Percentiles rank a stretch among this genome's conserved stretches.
Conservation (phyloP, 2,329 filamentous ascomycete genomes). For the Sporothrix humicola region DNA sequence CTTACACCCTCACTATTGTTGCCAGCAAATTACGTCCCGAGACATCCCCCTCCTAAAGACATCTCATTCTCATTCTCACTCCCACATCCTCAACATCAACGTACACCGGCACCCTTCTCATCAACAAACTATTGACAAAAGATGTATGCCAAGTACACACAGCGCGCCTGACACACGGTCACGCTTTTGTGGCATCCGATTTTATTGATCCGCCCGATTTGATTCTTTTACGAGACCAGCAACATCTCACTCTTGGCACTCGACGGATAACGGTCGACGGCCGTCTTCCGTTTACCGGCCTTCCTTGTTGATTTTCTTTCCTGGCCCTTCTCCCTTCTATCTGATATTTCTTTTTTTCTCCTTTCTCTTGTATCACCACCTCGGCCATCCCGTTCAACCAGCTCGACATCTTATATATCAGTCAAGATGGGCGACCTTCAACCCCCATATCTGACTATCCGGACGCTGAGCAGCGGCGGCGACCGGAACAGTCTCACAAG, state of each 20-base stretch:
- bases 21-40: not conserved
- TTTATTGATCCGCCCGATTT: not conserved
- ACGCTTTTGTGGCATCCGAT: slow-evolving; percentile 4
- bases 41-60: not conserved
- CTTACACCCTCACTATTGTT: not conserved
- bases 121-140: slow-evolving; percentile 12
- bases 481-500: slow-evolving; percentile 55
- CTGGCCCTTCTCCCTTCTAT: not conserved
- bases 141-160: slow-evolving; percentile 15
- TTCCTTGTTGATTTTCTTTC: slow-evolving; percentile 9
- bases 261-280: not conserved
- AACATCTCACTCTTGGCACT: slow-evolving; percentile 6
- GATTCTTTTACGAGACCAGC: not conserved
- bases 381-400: not conserved
- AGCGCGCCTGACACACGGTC: slow-evolving; percentile 20
- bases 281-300: not conserved
- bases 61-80: not conserved
- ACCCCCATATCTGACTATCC: slow-evolving; percentile 60
- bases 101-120: slow-evolving; percentile 13
- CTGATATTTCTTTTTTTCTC: not conserved
- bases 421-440: slow-evolving; percentile 50
- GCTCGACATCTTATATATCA: slow-evolving; percentile 9
- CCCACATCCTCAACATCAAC: not conserved
- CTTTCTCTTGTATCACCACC: not conserved
- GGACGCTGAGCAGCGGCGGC: slow-evolving; percentile 54